Evolutionary conservation across 2,329 filamentous ascomycete species (phyloP), one percentile per base, ranked within the genome.

Genomic region (Aureobasidium zeae): DNA sequence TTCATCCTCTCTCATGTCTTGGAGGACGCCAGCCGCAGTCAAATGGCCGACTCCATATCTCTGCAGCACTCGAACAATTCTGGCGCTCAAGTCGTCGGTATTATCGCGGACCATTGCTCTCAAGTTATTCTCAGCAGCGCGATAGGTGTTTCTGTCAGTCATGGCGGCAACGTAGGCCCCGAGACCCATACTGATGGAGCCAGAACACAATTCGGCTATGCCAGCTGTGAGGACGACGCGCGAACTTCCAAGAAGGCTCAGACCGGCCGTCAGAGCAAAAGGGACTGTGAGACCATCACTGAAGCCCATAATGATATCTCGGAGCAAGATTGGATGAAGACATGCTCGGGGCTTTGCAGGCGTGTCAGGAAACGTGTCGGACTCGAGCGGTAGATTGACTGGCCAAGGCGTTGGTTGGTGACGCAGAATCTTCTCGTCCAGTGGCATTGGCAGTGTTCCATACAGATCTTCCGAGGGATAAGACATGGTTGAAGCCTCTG

Each of bases 261-360:
- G 69, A 11, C 83, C 83, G 0, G 83, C 83, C 87, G n/a, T n/a
- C n/a, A n/a, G n/a, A n/a, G n/a, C n/a, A n/a, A n/a, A n/a, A n/a
- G n/a, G n/a, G n/a, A n/a, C 83, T 0, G 83, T 87, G 53, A 88
- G 70, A 13, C 83, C 83, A 56, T 88, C 83, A 0, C 83, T 80
- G 53, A 87, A 78, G 43, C 83, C 83, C 52, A 87, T 80, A 48
- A 83, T 86, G 49, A 79, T 71, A 60, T 85, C 79, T 34, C 73
- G 70, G 12, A 80, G 62, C n/a, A n/a, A n/a, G n/a, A n/a, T n/a
- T n/a, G n/a, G n/a, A n/a, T n/a, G n/a, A n/a, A n/a, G n/a, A n/a
- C n/a, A n/a, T n/a, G n/a, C n/a, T n/a, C n/a, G n/a, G n/a, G n/a
- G n/a, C n/a, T n/a, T n/a, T n/a, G n/a, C n/a, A n/a, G n/a, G n/a